Conservation (phyloP, 1,284 basidiomycete genomes). For the Fistulinella staudtii region DNA sequence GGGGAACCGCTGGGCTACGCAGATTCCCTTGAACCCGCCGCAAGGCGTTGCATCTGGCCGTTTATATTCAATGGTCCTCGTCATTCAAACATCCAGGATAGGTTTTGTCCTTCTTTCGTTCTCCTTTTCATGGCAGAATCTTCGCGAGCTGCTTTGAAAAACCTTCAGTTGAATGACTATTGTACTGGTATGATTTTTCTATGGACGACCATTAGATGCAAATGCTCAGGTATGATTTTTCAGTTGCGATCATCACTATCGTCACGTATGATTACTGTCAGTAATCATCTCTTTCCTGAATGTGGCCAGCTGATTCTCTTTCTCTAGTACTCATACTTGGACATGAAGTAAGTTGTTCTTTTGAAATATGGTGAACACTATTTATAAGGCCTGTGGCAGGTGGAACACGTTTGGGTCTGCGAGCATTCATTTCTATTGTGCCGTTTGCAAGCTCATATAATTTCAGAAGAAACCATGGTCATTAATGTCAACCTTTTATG, state of each 20-base stretch:
- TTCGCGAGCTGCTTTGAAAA: background rate
- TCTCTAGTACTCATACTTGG: constrained; percentile 4
- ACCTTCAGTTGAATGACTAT: background rate
- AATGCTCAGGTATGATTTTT: background rate
- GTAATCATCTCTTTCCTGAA: background rate
- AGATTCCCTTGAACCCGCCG: too few species aligned
- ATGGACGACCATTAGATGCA: background rate
- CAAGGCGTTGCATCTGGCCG: too few species aligned
- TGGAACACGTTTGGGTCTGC: constrained; percentile 8
- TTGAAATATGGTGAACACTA: background rate
- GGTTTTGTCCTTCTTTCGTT: too few species aligned
- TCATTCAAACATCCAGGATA: background rate
- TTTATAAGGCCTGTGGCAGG: background rate
- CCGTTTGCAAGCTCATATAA: background rate
- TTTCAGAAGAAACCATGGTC: constrained; percentile 5
- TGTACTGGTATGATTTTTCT: background rate
- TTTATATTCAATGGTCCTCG: too few species aligned
- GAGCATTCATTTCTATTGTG: background rate
- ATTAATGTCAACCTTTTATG: constrained; percentile 5
- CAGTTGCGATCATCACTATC: constrained; percentile 1
- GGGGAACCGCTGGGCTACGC: too few species aligned
- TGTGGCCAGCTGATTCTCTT: background rate
- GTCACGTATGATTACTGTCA: constrained; percentile 6
- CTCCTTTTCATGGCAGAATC: too few species aligned
- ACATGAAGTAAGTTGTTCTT: constrained; percentile 3